Evolutionary conservation across 768 basidiomycete genomes (phyloP).

Genomic region (Lactarius trivialis): DNA sequence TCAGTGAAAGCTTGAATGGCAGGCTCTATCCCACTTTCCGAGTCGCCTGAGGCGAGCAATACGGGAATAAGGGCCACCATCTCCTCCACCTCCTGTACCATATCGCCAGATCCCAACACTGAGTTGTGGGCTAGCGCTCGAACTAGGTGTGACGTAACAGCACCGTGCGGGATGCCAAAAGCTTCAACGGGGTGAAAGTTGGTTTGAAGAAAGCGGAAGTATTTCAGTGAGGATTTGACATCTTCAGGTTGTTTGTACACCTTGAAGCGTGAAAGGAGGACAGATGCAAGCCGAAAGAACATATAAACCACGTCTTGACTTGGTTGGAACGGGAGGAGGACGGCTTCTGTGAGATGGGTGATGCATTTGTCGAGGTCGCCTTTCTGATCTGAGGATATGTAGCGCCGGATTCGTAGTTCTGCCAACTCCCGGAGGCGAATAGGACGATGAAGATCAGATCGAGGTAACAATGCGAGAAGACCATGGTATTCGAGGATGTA

Average conservation of each 20-base stretch:
- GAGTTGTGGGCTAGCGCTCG: neutral
- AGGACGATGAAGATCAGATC: too few relatives aligned
- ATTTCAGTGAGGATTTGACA: neutral
- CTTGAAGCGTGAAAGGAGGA: neutral
- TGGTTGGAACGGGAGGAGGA: neutral
- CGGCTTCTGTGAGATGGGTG: neutral
- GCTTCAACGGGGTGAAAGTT: neutral
- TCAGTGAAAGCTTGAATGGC: too few relatives aligned
- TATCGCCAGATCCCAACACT: neutral
- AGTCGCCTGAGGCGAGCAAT: neutral
- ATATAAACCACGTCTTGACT: neutral
- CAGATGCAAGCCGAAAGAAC: neutral
- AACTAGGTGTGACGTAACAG: neutral
- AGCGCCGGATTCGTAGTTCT: neutral
- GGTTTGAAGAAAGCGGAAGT: neutral
- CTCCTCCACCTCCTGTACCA: neutral
- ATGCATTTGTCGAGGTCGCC: neutral
- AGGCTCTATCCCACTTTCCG: too few relatives aligned
- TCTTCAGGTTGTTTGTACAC: neutral
- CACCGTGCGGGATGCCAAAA: neutral
- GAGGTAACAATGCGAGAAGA: too few relatives aligned
- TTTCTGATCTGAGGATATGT: neutral
- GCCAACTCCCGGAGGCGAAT: neutral
- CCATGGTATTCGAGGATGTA: too few relatives aligned
- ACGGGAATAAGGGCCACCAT: neutral